Conservation (phyloP, 352 stramenopile genomes). For the Sclerospora graminicola region DNA sequence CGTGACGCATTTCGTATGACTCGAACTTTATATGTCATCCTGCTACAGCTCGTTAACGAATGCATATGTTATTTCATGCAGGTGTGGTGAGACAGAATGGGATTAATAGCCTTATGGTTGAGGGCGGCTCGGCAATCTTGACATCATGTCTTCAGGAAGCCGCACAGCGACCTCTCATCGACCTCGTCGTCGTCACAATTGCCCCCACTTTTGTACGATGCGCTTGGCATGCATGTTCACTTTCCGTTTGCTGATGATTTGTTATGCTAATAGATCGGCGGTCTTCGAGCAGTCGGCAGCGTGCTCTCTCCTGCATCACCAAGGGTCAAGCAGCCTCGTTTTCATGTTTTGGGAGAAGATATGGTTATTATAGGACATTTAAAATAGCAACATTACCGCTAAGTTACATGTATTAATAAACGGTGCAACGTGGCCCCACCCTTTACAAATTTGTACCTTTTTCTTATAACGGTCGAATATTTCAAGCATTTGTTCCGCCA, state of each 20-base stretch:
- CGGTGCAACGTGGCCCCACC: too few relatives aligned
- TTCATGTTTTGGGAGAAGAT: conserved; percentile 30
- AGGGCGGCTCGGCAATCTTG: conserved; percentile 70
- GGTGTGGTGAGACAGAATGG: conserved; percentile 28
- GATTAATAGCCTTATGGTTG: conserved; percentile 68
- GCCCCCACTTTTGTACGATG: conserved; percentile 64
- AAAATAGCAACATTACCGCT: background rate
- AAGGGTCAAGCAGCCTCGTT: conserved; percentile 19
- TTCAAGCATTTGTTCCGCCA: too few relatives aligned
- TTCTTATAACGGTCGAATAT: too few relatives aligned
- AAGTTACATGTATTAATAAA: too few relatives aligned
- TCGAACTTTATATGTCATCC: too few relatives aligned
- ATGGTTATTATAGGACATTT: conserved; percentile 36
- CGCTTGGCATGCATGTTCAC: background rate
- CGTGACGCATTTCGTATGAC: conserved; percentile 44
- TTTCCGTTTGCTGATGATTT: too few relatives aligned
- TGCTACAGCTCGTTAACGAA: too few relatives aligned
- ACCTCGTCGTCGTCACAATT: conserved; percentile 67
- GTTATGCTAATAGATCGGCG: conserved; percentile 34
- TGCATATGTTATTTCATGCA: conserved; percentile 6
- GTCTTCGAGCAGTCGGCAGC: conserved; percentile 31
- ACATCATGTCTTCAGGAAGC: conserved; percentile 48
- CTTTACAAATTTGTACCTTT: too few relatives aligned
- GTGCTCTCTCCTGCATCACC: conserved; percentile 19
- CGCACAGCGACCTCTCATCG: conserved; percentile 31